Evolutionary conservation across 2,329 filamentous ascomycete genomes (phyloP), one percentile per base, ranked within the genome.

Genomic region (Pseudocercospora cruenta): DNA sequence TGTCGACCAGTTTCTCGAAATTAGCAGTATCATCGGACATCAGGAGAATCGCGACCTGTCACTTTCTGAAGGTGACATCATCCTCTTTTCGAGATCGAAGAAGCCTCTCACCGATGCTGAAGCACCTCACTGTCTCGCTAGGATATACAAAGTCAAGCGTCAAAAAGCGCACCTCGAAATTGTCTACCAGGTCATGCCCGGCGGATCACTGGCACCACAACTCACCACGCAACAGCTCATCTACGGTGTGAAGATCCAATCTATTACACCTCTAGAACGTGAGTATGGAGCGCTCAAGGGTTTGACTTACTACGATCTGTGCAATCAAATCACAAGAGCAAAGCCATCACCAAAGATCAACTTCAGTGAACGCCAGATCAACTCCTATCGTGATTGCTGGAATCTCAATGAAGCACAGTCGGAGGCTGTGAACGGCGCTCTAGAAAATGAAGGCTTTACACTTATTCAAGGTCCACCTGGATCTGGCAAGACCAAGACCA

Each of bases 381-480:
- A 86, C 6, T 85, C 87, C 7, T 85, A 92, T 39, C 89, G 91
- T 78, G 82, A 86, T 24, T 94, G 90, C 65, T 98, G 97, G 80
- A 86, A 87, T 22, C 87, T 99, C 64, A 99, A 99, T 76, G 84
- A 84, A 49, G 95, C 93, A 5, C 95, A 99, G 77, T 93, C 94
- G 3, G 91, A 92, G 78, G 95, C 95, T 7, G 92, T 99, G 67
- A 87, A 95, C 69, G 96, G 94, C 61, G 94, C 94, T 12, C 87
- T 94, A 64, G 94, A 96, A 74, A 99, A 99, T 72, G 95, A 98
- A 79, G 96, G 93, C 0, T 99, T 99, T 76, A 98, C 95, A 2
- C 83, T 99, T 67, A 93, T 99, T 72, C 95, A 99, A 81, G 95
- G 91, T 63, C 95, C 95, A 59, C 95, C 95, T 1, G 95, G 95